phyloP scores from a whole-genome alignment of 2,329 filamentous ascomycete species.

The Fusarium sp. region DNA sequence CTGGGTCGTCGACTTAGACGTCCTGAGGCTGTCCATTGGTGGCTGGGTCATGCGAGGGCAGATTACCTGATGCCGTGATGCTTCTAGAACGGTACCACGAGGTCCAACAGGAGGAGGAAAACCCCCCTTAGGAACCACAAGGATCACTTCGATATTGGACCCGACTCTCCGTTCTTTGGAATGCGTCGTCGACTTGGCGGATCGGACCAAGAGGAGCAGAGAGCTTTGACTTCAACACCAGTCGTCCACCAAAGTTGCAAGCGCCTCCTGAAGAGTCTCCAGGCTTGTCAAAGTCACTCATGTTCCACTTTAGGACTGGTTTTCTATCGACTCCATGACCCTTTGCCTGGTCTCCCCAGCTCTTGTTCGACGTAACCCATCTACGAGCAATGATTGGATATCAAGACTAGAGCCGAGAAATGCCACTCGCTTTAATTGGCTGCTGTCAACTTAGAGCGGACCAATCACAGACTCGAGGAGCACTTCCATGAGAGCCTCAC shows the following conservation, averaged over 20 bases:
- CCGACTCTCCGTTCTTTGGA: conserved; percentile 28
- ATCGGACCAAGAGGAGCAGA: conserved; percentile 23
- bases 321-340: conserved; percentile 37
- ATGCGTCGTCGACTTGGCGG: conserved; percentile 29
- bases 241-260: conserved; percentile 7
- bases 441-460: not conserved
- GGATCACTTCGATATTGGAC: conserved; percentile 23
- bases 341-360: conserved; percentile 39
- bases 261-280: conserved; percentile 37
- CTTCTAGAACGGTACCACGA: conserved; percentile 38
- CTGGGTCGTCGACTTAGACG: conserved; percentile 27
- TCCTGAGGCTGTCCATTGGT: conserved; percentile 36
- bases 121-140: conserved; percentile 21
- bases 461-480: conserved; percentile 49
- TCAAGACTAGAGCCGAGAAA: conserved; percentile 23
- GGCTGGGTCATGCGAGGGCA: conserved; percentile 30
- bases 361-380: conserved; percentile 35
- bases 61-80: conserved; percentile 40
- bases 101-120: conserved; percentile 28
- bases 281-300: conserved; percentile 41
- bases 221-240: conserved; percentile 26
- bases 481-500: conserved; percentile 50
- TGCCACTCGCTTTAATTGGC: conserved; percentile 21
- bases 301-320: conserved; percentile 44
- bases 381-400: conserved; percentile 26